These are phyloP conservation scores for Ogataea ramenticola DNA, from an alignment of 805 yeast species.

Conservation along the genomic window DNA sequence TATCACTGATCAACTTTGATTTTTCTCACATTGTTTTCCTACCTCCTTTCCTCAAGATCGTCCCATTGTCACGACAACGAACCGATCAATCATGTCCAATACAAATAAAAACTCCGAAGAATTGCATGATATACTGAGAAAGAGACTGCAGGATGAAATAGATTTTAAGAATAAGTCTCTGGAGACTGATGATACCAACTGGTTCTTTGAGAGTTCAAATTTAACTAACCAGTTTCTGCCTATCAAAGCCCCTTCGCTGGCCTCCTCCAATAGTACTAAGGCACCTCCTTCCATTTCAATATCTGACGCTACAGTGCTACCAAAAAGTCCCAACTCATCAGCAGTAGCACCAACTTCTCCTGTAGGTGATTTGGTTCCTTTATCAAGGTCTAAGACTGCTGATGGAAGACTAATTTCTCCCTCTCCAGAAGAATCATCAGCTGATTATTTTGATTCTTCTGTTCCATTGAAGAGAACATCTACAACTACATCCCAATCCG, in stretches of 20 bases:
- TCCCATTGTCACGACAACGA: too few species aligned
- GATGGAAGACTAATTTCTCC: constrained; percentile 9
- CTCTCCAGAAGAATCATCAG: neutral
- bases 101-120: neutral
- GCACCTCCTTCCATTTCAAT: constrained; percentile 20
- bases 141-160: constrained; percentile 20
- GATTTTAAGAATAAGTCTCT: constrained; percentile 9
- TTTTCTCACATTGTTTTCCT: too few species aligned
- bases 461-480: constrained; percentile 18
- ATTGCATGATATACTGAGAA: constrained; percentile 23
- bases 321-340: neutral
- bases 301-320: constrained; percentile 5
- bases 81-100: neutral
- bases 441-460: constrained; percentile 3
- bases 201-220: constrained; percentile 21
- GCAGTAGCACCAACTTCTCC: neutral
- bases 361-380: constrained; percentile 3
- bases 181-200: constrained; percentile 22
- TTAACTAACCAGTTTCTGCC: constrained; percentile 8
- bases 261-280: constrained; percentile 15
- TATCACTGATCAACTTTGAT: too few species aligned
- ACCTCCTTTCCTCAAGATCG: too few species aligned
- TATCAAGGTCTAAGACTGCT: constrained; percentile 19
- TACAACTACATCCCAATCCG: constrained; percentile 19
- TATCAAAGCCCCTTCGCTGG: constrained; percentile 20